Percentiles rank a stretch among this genome's conserved stretches.
These are phyloP conservation scores for Aspergillus ostianus DNA, from an alignment of 495 filamentous ascomycete genomes.

Conservation along the genomic window DNA sequence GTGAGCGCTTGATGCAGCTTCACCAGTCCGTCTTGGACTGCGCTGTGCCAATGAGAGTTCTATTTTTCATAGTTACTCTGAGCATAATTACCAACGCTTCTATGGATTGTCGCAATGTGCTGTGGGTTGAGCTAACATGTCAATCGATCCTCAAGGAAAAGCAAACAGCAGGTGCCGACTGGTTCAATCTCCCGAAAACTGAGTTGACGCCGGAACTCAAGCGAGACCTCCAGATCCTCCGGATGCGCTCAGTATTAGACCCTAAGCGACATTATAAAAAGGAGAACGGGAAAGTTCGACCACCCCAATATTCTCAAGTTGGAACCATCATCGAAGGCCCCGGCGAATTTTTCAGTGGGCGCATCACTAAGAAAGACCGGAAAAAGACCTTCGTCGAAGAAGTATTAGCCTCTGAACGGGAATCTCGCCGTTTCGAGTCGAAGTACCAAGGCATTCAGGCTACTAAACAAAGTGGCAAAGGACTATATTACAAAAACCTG, in stretches of 20 bases:
- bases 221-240: conserved; percentile 80
- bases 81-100: conserved; percentile 41
- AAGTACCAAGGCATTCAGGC: conserved; percentile 71
- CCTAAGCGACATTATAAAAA: conserved; percentile 93
- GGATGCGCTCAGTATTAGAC: conserved; percentile 86
- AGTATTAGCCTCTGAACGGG: conserved; percentile 63
- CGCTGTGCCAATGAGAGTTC: conserved; percentile 71
- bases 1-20: conserved; percentile 62
- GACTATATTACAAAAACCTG: conserved; percentile 66
- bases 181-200: conserved; percentile 85
- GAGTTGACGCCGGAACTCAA: conserved; percentile 80
- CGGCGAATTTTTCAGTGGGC: conserved; percentile 77
- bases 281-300: conserved; percentile 59
- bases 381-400: conserved; percentile 92
- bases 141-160: conserved; percentile 42
- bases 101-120: conserved; percentile 6
- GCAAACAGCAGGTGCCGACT: conserved; percentile 61
- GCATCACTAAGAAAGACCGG: conserved; percentile 80
- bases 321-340: conserved; percentile 88
- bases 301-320: conserved; percentile 82
- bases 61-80: conserved; percentile 99
- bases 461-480: conserved; percentile 69
- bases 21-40: conserved; percentile 71
- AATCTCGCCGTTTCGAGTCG: conserved; percentile 59
- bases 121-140: conserved; percentile 26